Conservation (phyloP, 1,284 basidiomycete species). For the Cryptococcus hybrid region DNA sequence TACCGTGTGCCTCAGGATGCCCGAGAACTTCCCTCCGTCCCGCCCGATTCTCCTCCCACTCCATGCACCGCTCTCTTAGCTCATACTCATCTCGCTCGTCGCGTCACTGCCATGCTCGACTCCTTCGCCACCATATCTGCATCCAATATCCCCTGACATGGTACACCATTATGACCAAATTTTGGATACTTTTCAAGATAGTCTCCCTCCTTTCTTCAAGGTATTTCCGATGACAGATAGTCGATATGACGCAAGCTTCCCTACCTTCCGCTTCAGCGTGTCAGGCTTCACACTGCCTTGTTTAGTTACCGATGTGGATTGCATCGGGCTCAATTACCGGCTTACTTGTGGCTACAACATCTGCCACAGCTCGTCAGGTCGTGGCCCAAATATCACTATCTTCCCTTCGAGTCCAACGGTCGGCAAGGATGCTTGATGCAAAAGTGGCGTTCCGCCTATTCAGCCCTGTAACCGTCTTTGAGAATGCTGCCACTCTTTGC, state of each 20-base stretch:
- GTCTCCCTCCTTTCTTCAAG: constrained; percentile 40
- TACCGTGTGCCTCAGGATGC: constrained; percentile 30
- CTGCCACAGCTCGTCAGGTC: constrained; percentile 26
- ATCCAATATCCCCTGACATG: constrained; percentile 32
- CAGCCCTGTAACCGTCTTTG: constrained; percentile 37
- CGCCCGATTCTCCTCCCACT: constrained; percentile 35
- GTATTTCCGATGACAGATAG: constrained; percentile 43
- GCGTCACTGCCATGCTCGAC: constrained; percentile 41
- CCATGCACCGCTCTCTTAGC: constrained; percentile 40
- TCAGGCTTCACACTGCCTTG: constrained; percentile 36
- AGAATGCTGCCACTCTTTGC: constrained; percentile 34
- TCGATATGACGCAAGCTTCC: constrained; percentile 29
- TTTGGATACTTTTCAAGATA: constrained; percentile 40
- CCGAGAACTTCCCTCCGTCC: constrained; percentile 29
- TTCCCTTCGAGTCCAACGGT: constrained; percentile 36
- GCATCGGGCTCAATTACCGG: constrained; percentile 35
- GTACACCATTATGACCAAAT: constrained; percentile 39
- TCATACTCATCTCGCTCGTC: constrained; percentile 39
- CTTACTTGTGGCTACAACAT: constrained; percentile 29
- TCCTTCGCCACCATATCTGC: constrained; percentile 38
- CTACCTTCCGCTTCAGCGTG: constrained; percentile 39
- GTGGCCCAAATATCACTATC: constrained; percentile 36
- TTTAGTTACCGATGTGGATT: constrained; percentile 37
- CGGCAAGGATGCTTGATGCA: constrained; percentile 40
- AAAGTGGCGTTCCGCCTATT: constrained; percentile 40